Percentiles rank a stretch among this genome's conserved stretches.
These are phyloP conservation scores for Buddleja alternifolia DNA, from an alignment of 257 asterid genomes.

Conservation along the genomic window DNA sequence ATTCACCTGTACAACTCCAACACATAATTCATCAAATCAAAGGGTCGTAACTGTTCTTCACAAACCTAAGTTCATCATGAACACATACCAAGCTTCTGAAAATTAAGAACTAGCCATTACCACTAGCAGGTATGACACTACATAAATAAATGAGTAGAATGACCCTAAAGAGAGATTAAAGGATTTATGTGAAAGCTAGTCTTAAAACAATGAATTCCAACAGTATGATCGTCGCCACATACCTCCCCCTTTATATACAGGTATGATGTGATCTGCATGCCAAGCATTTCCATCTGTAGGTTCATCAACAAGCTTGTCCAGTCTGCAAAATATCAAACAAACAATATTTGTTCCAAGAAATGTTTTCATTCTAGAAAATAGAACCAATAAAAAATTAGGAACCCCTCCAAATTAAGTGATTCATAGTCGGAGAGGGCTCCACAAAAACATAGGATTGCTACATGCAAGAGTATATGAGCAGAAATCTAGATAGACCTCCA, in stretches of 20 bases:
- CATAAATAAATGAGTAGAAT: too few relatives aligned
- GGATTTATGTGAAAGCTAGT: not conserved
- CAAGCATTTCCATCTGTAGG: slow-evolving; percentile 94
- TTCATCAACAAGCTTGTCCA: slow-evolving; percentile 70
- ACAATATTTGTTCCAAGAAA: slow-evolving; percentile 5
- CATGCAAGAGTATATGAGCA: too few relatives aligned
- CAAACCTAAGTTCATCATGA: slow-evolving; percentile 1
- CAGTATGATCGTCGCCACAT: slow-evolving; percentile 17
- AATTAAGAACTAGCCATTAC: not conserved
- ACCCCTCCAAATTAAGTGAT: too few relatives aligned
- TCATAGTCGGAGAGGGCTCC: too few relatives aligned
- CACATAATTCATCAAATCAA: slow-evolving; percentile 10
- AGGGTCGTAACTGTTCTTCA: not conserved
- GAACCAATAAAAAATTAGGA: too few relatives aligned
- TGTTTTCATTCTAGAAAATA: slow-evolving; percentile 1
- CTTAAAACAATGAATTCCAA: slow-evolving; percentile 22
- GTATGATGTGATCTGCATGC: slow-evolving; percentile 97
- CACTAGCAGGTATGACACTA: slow-evolving; percentile 1
- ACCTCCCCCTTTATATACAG: slow-evolving; percentile 97
- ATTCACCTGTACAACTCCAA: slow-evolving; percentile 71
- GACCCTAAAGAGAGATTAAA: not conserved
- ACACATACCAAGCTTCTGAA: not conserved
- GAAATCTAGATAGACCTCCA: too few relatives aligned
- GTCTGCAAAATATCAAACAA: slow-evolving; percentile 49
- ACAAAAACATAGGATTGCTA: too few relatives aligned